Evolutionary conservation across 163 green algal genomes (phyloP), one percentile per base, ranked within the genome.

Genomic region (Chlamydomonas reinhardtii): DNA sequence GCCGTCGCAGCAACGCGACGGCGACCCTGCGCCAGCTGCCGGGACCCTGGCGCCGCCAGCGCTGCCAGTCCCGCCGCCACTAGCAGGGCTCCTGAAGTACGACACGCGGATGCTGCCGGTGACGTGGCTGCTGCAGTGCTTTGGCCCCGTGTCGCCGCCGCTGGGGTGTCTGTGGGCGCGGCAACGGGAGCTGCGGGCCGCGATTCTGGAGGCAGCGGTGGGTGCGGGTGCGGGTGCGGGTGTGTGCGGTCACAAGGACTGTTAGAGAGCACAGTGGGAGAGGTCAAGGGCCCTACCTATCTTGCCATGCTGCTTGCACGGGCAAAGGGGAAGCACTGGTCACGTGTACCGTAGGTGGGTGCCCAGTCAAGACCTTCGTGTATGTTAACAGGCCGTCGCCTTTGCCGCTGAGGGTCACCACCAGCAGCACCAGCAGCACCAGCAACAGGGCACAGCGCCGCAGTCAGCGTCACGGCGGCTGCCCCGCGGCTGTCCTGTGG

Each of bases 51-150:
- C 14, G 12, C 6, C 48, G 48, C 11, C 48, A 17, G 1, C 48
- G 5, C 48, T 14, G 48, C 61, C 24, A 29, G 61, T 22, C 17
- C 25, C 12, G 61, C 61, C 24, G 61, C 61, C 48, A 17, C 14
- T 19, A 9, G 59, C 22, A n/a, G 66, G 6, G n/a, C n/a, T n/a
- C 8, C 16, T 76, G 43, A 0, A 6, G 24, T 85, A 85, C 79
- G 69, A 77, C 68, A 43, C 15, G 2, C 79, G 68, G 3, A 11
- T 35, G 22, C 68, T 85, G n/a, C 79, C 79, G 9, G 52, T 77
- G 31, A 39, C 68, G 0, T 85, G 68, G 79, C 35, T 85, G 66
- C 68, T 85, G 52, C 79, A 78, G 68, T 77, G 68, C 68, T 74
- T 85, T 9, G 64, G 79, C 2, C 39, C 62, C 39, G 68, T 85